These are phyloP conservation scores for Lolium rigidum DNA, from an alignment of 176 grass and related monocot genomes.

Conservation along the genomic window DNA sequence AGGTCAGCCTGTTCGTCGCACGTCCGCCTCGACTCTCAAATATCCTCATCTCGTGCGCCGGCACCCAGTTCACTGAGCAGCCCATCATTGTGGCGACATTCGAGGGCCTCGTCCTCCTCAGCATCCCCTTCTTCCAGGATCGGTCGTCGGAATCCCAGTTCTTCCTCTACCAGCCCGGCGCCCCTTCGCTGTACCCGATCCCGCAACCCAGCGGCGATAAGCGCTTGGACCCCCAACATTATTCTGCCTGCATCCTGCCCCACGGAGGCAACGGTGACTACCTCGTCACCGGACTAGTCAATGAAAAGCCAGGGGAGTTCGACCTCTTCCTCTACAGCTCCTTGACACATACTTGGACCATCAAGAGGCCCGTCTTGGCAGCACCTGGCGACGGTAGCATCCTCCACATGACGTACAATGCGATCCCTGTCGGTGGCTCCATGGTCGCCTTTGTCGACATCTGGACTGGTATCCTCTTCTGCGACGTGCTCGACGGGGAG, in stretches of 20 bases:
- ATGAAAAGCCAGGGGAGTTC: neutral
- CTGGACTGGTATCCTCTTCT: neutral
- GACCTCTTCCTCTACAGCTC: neutral
- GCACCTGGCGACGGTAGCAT: neutral
- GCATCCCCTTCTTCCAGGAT: neutral
- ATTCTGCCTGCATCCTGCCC: neutral
- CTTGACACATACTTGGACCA: neutral
- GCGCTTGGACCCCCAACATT: neutral
- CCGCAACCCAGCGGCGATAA: neutral
- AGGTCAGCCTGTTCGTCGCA: conserved; percentile 10
- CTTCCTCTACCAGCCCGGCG: neutral
- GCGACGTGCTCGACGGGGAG: neutral
- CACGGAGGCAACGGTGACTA: neutral
- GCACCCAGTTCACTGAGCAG: neutral
- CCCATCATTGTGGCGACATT: neutral
- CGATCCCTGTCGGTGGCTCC: neutral
- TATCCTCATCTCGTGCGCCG: neutral
- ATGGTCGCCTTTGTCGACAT: conserved; percentile 2
- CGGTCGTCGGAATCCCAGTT: neutral
- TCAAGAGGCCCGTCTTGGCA: neutral
- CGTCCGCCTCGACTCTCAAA: neutral
- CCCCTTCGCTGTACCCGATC: neutral
- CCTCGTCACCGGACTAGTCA: neutral
- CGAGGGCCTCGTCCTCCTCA: neutral
- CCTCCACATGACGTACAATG: neutral